A percentile compares a stretch with the other conserved stretches of the same genome.
Evolutionary conservation across 495 filamentous ascomycete species (phyloP).

Genomic region (Aspergillus panamensis): DNA sequence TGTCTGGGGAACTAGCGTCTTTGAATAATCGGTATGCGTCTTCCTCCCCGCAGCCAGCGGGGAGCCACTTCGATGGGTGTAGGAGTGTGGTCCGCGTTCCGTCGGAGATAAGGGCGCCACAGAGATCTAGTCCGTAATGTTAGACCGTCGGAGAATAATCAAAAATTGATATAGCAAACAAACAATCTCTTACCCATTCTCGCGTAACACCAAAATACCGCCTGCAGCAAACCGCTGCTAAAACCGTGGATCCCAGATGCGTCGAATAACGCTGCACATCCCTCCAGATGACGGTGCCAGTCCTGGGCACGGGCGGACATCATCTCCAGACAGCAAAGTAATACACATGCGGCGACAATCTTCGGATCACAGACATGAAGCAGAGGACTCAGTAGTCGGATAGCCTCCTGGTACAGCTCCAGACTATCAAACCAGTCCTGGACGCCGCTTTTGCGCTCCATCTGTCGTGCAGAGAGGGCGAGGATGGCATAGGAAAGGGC

Average conservation of each 20-base stretch:
- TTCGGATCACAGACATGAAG: slow-evolving; percentile 39
- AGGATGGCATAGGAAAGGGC: slow-evolving; percentile 41
- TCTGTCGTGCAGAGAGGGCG: slow-evolving; percentile 42
- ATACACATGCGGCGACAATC: slow-evolving; percentile 38
- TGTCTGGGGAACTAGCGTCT: slow-evolving; percentile 30
- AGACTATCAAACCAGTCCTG: slow-evolving; percentile 39
- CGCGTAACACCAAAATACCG: slow-evolving; percentile 50
- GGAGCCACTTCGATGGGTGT: slow-evolving; percentile 40
- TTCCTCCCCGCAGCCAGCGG: slow-evolving; percentile 27
- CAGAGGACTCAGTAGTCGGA: slow-evolving; percentile 35
- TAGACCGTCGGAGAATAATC: neutral
- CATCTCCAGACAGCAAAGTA: slow-evolving; percentile 48
- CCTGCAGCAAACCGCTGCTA: slow-evolving; percentile 37
- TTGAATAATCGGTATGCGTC: slow-evolving; percentile 32
- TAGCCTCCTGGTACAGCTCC: slow-evolving; percentile 46
- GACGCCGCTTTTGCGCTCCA: slow-evolving; percentile 39
- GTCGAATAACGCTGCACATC: slow-evolving; percentile 45
- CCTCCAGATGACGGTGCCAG: slow-evolving; percentile 48
- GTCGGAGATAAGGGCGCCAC: slow-evolving; percentile 45
- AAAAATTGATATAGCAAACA: neutral
- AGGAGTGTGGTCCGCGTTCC: slow-evolving; percentile 43
- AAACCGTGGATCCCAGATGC: slow-evolving; percentile 43
- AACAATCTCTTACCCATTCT: slow-evolving; percentile 36
- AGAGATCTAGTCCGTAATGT: slow-evolving; percentile 34
- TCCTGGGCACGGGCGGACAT: slow-evolving; percentile 46